Conservation (phyloP, 2,329 filamentous ascomycete species). For the Aspergillus jensenii region DNA sequence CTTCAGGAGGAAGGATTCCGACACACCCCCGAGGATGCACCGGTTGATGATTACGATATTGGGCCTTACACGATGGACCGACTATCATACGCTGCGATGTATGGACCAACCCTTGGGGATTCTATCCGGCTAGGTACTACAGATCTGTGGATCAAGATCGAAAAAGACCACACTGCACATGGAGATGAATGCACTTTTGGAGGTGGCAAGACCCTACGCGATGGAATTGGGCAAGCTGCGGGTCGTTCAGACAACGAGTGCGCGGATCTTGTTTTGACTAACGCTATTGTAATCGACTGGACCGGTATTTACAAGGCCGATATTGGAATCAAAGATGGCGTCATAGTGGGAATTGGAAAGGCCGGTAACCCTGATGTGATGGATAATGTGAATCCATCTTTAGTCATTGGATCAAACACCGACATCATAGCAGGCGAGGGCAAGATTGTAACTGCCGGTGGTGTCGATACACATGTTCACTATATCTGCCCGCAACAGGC, state of each 20-base stretch:
- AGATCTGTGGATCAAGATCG: conserved; percentile 86
- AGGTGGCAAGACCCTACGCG: conserved; percentile 89
- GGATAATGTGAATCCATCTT: conserved; percentile 74
- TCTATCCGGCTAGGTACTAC: conserved; percentile 76
- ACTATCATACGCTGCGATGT: conserved; percentile 80
- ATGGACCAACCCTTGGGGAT: conserved; percentile 88
- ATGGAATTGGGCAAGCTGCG: conserved; percentile 92
- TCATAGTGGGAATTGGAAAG: conserved; percentile 88
- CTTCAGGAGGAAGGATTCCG: conserved; percentile 74
- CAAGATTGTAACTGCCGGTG: conserved; percentile 87
- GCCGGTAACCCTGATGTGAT: conserved; percentile 97
- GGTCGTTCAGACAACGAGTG: conserved; percentile 70
- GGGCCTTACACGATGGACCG: conserved; percentile 71
- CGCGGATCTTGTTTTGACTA: conserved; percentile 83
- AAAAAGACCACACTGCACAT: conserved; percentile 79
- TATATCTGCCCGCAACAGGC: conserved; percentile 94
- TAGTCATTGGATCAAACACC: conserved; percentile 84
- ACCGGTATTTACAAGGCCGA: conserved; percentile 94
- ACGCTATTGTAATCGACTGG: conserved; percentile 88
- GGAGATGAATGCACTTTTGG: conserved; percentile 96
- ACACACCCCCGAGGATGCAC: conserved; percentile 67
- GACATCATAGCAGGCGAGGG: conserved; percentile 93
- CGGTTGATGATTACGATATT: conserved; percentile 53
- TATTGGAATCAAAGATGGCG: conserved; percentile 84
- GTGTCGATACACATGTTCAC: conserved; percentile 87